A percentile compares a stretch with the other conserved stretches of the same genome.
Conservation (phyloP, 306 rosid species). For the Quercus engelmannii region DNA sequence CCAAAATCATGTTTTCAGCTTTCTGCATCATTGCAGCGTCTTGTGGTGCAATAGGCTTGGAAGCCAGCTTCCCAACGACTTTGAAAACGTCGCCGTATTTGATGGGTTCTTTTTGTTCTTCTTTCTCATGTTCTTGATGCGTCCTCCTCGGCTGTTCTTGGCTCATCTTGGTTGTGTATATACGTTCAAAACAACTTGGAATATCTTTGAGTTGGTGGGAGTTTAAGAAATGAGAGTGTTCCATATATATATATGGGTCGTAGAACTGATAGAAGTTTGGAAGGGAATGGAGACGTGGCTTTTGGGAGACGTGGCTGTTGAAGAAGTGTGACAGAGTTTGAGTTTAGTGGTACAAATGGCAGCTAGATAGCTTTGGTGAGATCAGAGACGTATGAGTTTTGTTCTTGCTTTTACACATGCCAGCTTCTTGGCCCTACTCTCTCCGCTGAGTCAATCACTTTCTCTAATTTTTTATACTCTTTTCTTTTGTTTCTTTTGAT, state of each 20-base stretch:
- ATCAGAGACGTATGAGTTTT: not conserved
- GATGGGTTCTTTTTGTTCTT: slow-evolving; percentile 34
- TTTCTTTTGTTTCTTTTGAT: not conserved
- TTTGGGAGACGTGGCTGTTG: slow-evolving; percentile 1
- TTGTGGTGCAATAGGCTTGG: slow-evolving; percentile 52
- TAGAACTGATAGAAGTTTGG: not conserved
- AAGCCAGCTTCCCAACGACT: slow-evolving; percentile 55
- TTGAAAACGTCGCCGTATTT: slow-evolving; percentile 64
- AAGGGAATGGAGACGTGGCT: not conserved
- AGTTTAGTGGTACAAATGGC: not conserved
- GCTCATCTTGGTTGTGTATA: slow-evolving; percentile 37
- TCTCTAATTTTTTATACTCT: not conserved
- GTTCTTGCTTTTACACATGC: not conserved
- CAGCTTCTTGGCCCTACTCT: not conserved
- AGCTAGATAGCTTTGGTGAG: not conserved
- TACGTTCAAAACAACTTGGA: not conserved
- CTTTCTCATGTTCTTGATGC: slow-evolving; percentile 1
- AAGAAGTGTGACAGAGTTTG: not conserved
- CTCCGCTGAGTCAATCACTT: not conserved
- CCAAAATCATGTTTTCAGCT: slow-evolving; percentile 52
- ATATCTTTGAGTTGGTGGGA: not conserved
- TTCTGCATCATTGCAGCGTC: slow-evolving; percentile 89
- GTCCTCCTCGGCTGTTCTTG: slow-evolving; percentile 47
- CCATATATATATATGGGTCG: no score
- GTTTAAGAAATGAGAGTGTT: not conserved